A percentile compares a stretch with the other conserved stretches of the same genome.
phyloP scores from a whole-genome alignment of 495 filamentous ascomycete genomes.

The Podospora anserina region DNA sequence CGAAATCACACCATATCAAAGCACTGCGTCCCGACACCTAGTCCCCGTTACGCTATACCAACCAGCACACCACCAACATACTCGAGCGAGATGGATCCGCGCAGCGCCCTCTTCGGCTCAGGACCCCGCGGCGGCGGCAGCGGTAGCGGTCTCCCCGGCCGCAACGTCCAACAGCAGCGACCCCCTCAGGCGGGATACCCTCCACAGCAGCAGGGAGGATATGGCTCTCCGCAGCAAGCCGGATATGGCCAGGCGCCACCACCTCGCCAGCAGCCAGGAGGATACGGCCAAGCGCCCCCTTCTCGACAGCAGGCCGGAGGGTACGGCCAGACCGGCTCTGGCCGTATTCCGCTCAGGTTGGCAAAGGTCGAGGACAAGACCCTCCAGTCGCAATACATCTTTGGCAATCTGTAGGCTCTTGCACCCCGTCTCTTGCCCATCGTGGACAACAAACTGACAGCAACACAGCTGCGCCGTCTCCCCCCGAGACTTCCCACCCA shows the following conservation, averaged over 20 bases:
- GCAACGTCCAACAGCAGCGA: slow-evolving; percentile 25
- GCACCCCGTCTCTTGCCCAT: not conserved
- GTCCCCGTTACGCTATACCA: not conserved
- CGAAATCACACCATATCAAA: not conserved
- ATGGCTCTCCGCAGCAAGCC: not conserved
- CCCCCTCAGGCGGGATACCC: slow-evolving; percentile 16
- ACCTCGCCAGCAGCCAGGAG: slow-evolving; percentile 3
- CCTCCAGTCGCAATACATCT: slow-evolving; percentile 42
- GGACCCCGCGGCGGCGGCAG: slow-evolving; percentile 23
- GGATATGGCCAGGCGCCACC: not conserved
- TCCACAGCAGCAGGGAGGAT: not conserved
- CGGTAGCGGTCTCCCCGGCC: slow-evolving; percentile 30
- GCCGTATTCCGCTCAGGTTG: slow-evolving; percentile 25
- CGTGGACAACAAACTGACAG: not conserved
- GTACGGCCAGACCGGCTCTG: not conserved
- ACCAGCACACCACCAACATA: not conserved
- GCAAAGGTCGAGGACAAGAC: slow-evolving; percentile 45
- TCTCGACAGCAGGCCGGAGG: not conserved
- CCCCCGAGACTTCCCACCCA: slow-evolving; percentile 41
- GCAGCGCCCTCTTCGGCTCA: slow-evolving; percentile 41
- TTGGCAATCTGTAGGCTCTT: slow-evolving; percentile 35
- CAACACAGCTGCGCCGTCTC: slow-evolving; percentile 38
- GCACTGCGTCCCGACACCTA: not conserved
- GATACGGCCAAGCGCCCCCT: slow-evolving; percentile 21
- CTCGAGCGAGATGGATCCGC: slow-evolving; percentile 35